A percentile compares a stretch with the other conserved stretches of the same genome.
These are phyloP conservation scores for Lactarius hatsudake DNA, from an alignment of 768 basidiomycete genomes.

Conservation along the genomic window DNA sequence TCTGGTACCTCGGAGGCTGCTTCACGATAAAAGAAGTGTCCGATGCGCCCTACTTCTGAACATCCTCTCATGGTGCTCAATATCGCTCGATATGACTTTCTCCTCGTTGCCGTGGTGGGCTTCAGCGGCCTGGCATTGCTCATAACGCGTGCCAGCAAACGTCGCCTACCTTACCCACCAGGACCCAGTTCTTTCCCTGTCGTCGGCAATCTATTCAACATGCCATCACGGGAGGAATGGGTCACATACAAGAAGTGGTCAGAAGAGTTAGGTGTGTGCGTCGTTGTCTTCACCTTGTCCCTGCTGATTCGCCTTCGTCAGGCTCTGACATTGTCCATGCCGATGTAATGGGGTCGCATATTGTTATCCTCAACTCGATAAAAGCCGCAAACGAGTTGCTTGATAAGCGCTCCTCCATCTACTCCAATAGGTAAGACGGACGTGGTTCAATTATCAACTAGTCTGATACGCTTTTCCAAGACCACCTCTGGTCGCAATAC, in stretches of 20 bases:
- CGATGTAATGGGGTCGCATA: neutral
- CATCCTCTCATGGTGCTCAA: neutral
- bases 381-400: neutral
- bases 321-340: neutral
- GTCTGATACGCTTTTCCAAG: neutral
- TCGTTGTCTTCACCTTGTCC: neutral
- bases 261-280: neutral
- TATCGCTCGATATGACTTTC: neutral
- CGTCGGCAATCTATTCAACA: neutral
- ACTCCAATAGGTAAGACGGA: neutral
- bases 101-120: neutral
- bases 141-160: neutral
- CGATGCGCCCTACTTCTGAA: neutral
- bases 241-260: neutral
- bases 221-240: slow-evolving; percentile 1
- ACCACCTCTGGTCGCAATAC: neutral
- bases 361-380: neutral
- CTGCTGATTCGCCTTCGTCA: neutral
- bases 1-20: neutral
- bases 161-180: slow-evolving; percentile 2
- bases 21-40: neutral
- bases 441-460: neutral
- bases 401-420: neutral
- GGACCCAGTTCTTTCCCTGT: neutral
- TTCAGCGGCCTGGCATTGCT: neutral